Percentiles rank a stretch among this genome's conserved stretches.
These are phyloP conservation scores for Grosmannia huntii DNA, from an alignment of 2,329 filamentous ascomycete species.

Conservation along the genomic window DNA sequence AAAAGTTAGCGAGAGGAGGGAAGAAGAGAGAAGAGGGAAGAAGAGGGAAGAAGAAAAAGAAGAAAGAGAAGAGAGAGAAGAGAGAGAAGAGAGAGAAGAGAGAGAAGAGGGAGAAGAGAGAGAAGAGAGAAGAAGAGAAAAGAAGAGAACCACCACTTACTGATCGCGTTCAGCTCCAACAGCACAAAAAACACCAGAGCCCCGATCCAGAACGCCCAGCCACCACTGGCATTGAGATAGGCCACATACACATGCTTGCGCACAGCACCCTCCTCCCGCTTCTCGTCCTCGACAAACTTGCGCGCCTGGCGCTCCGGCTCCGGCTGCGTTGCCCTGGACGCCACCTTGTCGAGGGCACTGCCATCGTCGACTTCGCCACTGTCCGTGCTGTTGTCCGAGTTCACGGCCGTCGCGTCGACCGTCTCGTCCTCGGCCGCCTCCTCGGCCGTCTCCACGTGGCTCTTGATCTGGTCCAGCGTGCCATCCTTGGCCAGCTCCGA, in stretches of 20 bases:
- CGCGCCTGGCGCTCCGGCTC: conserved; percentile 30
- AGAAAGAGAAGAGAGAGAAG: too few species aligned
- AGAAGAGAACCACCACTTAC: too few species aligned
- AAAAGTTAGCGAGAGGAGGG: background rate
- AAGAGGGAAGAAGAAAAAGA: too few species aligned
- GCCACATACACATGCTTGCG: conserved; percentile 52
- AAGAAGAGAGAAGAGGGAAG: too few species aligned
- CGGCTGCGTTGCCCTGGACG: conserved; percentile 4
- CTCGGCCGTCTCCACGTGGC: conserved; percentile 34
- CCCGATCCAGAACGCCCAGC: conserved; percentile 44
- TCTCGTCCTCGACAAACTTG: conserved; percentile 67
- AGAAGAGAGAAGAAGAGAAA: too few species aligned
- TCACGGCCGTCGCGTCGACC: conserved; percentile 4
- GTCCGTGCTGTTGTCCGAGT: conserved; percentile 14
- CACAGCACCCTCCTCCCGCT: conserved; percentile 57
- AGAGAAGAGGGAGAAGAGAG: too few species aligned
- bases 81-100: too few species aligned
- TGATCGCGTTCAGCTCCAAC: conserved; percentile 41
- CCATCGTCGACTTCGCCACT: conserved; percentile 21
- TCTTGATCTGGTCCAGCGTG: conserved; percentile 42
- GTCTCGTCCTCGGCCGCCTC: conserved; percentile 35
- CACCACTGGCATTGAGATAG: conserved; percentile 56
- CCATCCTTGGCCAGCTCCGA: conserved; percentile 50
- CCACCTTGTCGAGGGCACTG: conserved; percentile 6
- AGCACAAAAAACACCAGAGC: conserved; percentile 40